A percentile compares a stretch with the other conserved stretches of the same genome.
phyloP scores from a whole-genome alignment of 75 land plant genomes.

The Cryptomeria japonica region DNA sequence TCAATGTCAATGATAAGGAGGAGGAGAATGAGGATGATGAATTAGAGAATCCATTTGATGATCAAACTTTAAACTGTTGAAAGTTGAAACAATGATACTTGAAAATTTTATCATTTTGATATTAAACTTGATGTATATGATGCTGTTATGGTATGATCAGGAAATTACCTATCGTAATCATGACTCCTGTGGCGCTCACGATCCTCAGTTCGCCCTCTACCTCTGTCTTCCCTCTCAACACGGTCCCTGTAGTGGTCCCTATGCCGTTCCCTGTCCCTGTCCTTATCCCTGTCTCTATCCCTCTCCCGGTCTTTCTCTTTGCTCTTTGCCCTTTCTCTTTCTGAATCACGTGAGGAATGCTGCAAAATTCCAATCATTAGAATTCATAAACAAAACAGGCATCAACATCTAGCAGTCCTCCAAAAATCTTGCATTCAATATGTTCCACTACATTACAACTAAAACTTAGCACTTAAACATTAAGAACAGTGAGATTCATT shows the following conservation, averaged over 20 bases:
- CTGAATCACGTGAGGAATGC: slow-evolving; percentile 45
- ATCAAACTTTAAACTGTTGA: too few species aligned
- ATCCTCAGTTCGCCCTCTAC: slow-evolving; percentile 35
- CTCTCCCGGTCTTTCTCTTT: slow-evolving; percentile 27
- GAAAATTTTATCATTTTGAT: too few species aligned
- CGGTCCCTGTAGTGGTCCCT: slow-evolving; percentile 46
- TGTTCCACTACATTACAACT: background rate
- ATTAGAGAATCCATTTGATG: too few species aligned
- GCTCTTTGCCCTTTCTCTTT: slow-evolving; percentile 33
- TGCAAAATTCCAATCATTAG: slow-evolving; percentile 18
- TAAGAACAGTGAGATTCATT: background rate
- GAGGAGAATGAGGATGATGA: too few species aligned
- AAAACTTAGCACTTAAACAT: background rate
- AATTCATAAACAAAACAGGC: background rate
- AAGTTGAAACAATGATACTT: too few species aligned
- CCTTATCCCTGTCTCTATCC: slow-evolving; percentile 20
- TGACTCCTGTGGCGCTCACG: slow-evolving; percentile 38
- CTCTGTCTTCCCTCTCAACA: slow-evolving; percentile 33
- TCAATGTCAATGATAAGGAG: too few species aligned
- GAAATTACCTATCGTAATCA: slow-evolving; percentile 47
- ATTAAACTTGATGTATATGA: too few species aligned
- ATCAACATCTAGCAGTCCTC: background rate
- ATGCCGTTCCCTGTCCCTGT: slow-evolving; percentile 31
- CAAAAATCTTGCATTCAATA: background rate
- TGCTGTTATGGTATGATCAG: too few species aligned